phyloP scores from a whole-genome alignment of 306 rosid genomes.

The Trifolium pratense region DNA sequence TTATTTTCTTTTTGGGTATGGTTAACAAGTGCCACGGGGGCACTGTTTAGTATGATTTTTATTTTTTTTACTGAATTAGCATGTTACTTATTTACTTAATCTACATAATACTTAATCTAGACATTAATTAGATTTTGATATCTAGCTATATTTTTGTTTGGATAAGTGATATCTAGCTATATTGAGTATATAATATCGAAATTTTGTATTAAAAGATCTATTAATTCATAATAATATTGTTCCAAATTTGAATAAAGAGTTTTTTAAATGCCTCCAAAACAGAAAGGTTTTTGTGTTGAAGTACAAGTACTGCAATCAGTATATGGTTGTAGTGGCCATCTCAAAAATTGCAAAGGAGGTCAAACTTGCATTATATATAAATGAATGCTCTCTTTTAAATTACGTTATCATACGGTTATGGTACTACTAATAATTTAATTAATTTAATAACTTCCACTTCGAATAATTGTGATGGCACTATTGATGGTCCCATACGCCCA shows the following conservation, averaged over 20 bases:
- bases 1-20: no score
- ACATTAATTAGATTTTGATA: no score
- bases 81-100: no score
- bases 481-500: slow-evolving; percentile 19
- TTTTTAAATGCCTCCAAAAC: not conserved
- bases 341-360: slow-evolving; percentile 11
- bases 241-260: not conserved
- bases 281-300: not conserved
- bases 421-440: not conserved
- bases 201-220: no score
- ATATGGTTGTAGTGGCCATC: slow-evolving; percentile 6
- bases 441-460: not conserved
- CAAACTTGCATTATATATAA: not conserved
- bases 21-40: no score
- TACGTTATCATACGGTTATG: not conserved
- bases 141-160: no score
- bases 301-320: not conserved
- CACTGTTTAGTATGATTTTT: no score
- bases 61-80: no score
- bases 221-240: no score
- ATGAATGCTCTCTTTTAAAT: not conserved
- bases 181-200: no score
- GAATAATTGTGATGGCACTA: slow-evolving; percentile 3
- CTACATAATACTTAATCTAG: no score
- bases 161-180: no score